phyloP scores from a whole-genome alignment of 179 eudicot species.

The Patellifolia procumbens region DNA sequence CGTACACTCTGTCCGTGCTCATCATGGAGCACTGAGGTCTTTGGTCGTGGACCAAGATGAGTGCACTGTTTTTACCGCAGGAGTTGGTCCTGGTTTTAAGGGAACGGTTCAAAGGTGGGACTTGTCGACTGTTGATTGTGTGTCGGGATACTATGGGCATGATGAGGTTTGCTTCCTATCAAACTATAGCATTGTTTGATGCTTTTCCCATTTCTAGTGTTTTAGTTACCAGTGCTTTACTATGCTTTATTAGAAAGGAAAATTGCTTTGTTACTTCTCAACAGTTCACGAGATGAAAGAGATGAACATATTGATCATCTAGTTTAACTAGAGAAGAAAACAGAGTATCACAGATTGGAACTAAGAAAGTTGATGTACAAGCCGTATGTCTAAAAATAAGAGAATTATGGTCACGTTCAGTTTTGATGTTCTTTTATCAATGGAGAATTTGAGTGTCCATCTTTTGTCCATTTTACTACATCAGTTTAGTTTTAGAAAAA shows the following conservation, averaged over 20 bases:
- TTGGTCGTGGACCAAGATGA: slow-evolving; percentile 82
- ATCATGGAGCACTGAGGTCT: slow-evolving; percentile 89
- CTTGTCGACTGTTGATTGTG: slow-evolving; percentile 65
- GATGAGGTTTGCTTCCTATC: slow-evolving; percentile 70
- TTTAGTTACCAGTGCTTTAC: background rate
- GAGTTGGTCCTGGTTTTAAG: slow-evolving; percentile 92
- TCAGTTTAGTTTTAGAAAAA: background rate
- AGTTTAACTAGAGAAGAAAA: background rate
- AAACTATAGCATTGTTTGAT: slow-evolving; percentile 1
- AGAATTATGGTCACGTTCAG: background rate
- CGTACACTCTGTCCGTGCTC: slow-evolving; percentile 76
- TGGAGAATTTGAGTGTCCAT: background rate
- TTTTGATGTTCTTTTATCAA: background rate
- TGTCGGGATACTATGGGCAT: slow-evolving; percentile 86
- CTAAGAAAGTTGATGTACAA: background rate
- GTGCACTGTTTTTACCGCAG: slow-evolving; percentile 83
- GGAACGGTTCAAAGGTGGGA: slow-evolving; percentile 97
- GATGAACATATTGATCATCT: slow-evolving; percentile 4
- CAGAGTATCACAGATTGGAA: background rate
- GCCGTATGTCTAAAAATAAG: background rate
- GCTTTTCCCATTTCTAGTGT: background rate
- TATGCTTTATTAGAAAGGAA: background rate
- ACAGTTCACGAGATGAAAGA: background rate
- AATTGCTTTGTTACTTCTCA: background rate
- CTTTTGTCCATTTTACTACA: background rate